Percentiles rank a stretch among this genome's conserved stretches.
These are phyloP conservation scores for Apiospora hydei DNA, from an alignment of 2,329 filamentous ascomycete genomes.

Conservation along the genomic window DNA sequence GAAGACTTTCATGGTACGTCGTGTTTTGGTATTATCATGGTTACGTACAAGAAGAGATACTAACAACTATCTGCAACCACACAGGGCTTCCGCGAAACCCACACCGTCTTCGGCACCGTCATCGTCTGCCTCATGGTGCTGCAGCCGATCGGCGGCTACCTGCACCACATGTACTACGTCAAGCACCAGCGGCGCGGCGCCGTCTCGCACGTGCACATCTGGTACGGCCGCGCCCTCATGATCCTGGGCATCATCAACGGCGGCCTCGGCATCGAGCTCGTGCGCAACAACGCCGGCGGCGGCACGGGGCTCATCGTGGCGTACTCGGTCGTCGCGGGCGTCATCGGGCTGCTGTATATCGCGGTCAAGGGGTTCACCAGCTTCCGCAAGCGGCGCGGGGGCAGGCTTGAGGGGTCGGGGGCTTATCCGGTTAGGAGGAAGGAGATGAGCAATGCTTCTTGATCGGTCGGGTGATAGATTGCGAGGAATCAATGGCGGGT, in stretches of 20 bases:
- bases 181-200: constrained; percentile 55
- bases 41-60: not conserved
- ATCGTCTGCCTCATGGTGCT: constrained; percentile 61
- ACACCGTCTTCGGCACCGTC: constrained; percentile 64
- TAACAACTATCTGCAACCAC: constrained; percentile 28
- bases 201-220: constrained; percentile 66
- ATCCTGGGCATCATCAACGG: constrained; percentile 68
- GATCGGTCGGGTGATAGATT: not conserved
- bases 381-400: constrained; percentile 7
- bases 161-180: constrained; percentile 64
- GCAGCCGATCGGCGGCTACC: constrained; percentile 64
- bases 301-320: constrained; percentile 51
- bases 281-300: constrained; percentile 36
- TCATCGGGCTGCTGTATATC: constrained; percentile 56
- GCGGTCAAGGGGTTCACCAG: constrained; percentile 38
- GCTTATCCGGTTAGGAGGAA: not conserved
- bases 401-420: not conserved
- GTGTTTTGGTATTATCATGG: not conserved
- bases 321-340: constrained; percentile 62
- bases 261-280: constrained; percentile 64
- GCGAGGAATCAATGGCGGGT: not conserved
- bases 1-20: constrained; percentile 39
- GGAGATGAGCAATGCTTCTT: constrained; percentile 3
- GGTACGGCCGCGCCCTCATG: constrained; percentile 67
- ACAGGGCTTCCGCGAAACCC: constrained; percentile 60